These are phyloP conservation scores for Ophiosphaerella herpotricha DNA, from an alignment of 2,329 filamentous ascomycete genomes.

Conservation along the genomic window DNA sequence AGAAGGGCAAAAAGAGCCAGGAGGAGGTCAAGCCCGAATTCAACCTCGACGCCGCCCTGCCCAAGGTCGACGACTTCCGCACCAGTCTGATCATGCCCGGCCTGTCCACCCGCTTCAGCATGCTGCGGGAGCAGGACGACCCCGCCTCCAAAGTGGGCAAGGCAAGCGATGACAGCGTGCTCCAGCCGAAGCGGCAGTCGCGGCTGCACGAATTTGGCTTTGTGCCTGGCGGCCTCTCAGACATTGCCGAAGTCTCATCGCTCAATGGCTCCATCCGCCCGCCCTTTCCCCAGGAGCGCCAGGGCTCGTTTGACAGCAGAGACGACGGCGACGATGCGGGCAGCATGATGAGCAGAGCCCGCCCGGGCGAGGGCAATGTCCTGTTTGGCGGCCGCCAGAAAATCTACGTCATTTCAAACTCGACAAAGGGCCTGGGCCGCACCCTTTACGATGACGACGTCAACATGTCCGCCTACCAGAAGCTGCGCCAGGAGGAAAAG, in stretches of 20 bases:
- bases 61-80: conserved; percentile 85
- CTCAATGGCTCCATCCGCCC: conserved; percentile 60
- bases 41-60: conserved; percentile 74
- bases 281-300: conserved; percentile 64
- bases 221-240: conserved; percentile 64
- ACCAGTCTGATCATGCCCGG: conserved; percentile 96
- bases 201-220: conserved; percentile 74
- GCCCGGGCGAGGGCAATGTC: conserved; percentile 86
- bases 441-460: conserved; percentile 88
- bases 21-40: conserved; percentile 65
- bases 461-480: conserved; percentile 80
- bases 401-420: conserved; percentile 78
- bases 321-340: conserved; percentile 70
- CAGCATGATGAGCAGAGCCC: conserved; percentile 82
- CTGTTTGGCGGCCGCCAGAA: conserved; percentile 96
- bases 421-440: conserved; percentile 55
- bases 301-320: conserved; percentile 67
- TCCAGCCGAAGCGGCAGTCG: conserved; percentile 81
- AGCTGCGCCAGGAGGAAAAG: conserved; percentile 62
- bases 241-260: conserved; percentile 91
- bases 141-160: conserved; percentile 88
- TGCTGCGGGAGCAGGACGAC: conserved; percentile 93
- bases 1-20: conserved; percentile 59
- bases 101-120: conserved; percentile 92
- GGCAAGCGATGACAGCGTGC: conserved; percentile 90